Percentiles rank a stretch among this genome's conserved stretches.
phyloP scores from a whole-genome alignment of 169 alveolate species.

The Perkinsus olseni region DNA sequence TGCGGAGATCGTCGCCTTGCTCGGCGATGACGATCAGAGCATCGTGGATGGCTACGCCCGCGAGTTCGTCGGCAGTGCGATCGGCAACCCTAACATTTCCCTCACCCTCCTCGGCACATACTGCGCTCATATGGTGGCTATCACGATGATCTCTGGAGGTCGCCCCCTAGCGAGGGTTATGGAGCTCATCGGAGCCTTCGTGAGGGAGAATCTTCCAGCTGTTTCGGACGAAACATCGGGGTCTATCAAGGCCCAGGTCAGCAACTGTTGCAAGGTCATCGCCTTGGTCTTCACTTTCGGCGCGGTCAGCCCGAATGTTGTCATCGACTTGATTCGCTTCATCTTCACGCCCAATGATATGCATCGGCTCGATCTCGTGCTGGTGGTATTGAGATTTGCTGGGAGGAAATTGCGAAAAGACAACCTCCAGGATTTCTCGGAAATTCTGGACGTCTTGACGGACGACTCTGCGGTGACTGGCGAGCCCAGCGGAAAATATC shows the following conservation, averaged over 20 bases:
- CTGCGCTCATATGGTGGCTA: neutral
- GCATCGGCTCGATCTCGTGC: neutral
- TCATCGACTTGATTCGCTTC: neutral
- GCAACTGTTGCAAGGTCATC: neutral
- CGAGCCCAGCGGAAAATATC: neutral
- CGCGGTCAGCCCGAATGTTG: neutral
- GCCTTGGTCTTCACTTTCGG: neutral
- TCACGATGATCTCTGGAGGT: neutral
- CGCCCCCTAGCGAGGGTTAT: neutral
- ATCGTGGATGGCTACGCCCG: neutral
- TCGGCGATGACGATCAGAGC: neutral
- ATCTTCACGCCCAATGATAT: neutral
- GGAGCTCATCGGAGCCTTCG: neutral
- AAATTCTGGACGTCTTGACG: neutral
- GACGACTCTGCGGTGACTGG: neutral
- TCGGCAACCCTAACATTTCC: neutral
- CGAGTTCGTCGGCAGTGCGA: neutral
- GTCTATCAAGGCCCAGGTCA: neutral
- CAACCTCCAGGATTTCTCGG: neutral
- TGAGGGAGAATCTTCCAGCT: neutral
- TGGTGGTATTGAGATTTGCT: neutral
- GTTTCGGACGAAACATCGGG: neutral
- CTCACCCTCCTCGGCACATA: neutral
- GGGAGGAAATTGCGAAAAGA: neutral
- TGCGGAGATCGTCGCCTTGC: neutral